Evolutionary conservation across 2,329 filamentous ascomycete species (phyloP), one percentile per base, ranked within the genome.

Genomic region (Calonectria montana): DNA sequence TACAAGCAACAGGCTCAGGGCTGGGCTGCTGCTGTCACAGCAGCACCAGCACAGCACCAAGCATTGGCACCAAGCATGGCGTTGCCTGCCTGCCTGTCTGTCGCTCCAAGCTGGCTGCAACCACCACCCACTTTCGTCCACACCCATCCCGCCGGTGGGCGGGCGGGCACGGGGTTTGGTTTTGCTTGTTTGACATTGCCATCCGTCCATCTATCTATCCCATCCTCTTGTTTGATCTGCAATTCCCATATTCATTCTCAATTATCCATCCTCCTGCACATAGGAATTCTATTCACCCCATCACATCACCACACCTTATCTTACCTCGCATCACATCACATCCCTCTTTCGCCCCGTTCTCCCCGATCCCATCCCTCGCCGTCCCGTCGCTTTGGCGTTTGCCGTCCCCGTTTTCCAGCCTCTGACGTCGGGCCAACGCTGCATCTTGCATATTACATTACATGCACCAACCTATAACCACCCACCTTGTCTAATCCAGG

Each of bases 391-490:
- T 45, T 48, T 50, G 23, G 31, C 62, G 29, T 12, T 37, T 65
- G 48, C 45, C 29, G 29, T 25, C 29, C 43, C 31, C 62, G 29
- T 65, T 39, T 39, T 59, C 53, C 53, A 39, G 53, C 53, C 35
- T 59, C 53, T 59, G 31, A 39, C 53, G 53, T 59, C 21, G 53
- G 13, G 21, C 39, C 53, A 59, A 59, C 53, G n/a, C 65, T 77
- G 72, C 50, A 69, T 69, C 67, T 64, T 69, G 43, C 21, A 53
- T 67, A 55, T 71, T 72, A 48, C 65, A 55, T 71, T 72, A 48
- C 65, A 66, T 66, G 21, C 48, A 27, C 39, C 29, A 21, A 15
- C 21, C 53, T 39, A 59, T 23, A 59, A 59, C 53, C 53, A 35
- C 35, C 35, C 31, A 23, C 53, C 15, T 59, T 59, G 53, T 25